Conservation (phyloP, 352 stramenopile species). For the Globisporangium carolinianum region DNA sequence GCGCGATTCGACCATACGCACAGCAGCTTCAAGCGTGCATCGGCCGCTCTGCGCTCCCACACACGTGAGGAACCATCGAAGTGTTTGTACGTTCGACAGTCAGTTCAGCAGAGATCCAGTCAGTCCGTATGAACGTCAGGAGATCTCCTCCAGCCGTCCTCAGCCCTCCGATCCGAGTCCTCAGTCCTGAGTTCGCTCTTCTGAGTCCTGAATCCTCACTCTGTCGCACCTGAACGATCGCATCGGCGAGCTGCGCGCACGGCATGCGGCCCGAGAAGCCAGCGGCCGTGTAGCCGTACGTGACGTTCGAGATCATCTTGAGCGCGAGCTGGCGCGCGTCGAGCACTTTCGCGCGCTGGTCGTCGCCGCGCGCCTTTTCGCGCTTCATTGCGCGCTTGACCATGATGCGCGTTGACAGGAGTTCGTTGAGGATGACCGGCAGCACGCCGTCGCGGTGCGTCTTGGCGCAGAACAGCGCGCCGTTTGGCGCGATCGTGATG, state of each 20-base stretch:
- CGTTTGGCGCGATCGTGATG: slow-evolving; percentile 87
- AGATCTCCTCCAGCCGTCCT: too few relatives aligned
- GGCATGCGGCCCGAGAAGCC: slow-evolving; percentile 97
- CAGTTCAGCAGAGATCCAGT: slow-evolving; percentile 1
- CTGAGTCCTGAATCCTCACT: too few relatives aligned
- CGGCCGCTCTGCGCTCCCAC: slow-evolving; percentile 45
- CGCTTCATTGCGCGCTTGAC: slow-evolving; percentile 96
- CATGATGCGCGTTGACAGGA: slow-evolving; percentile 95
- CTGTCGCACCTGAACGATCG: slow-evolving; percentile 92
- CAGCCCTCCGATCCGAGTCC: too few relatives aligned
- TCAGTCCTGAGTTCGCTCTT: too few relatives aligned
- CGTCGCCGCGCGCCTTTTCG: slow-evolving; percentile 69
- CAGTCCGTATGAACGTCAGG: neutral
- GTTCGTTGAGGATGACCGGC: slow-evolving; percentile 95
- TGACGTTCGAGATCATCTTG: slow-evolving; percentile 99
- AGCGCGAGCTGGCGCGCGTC: slow-evolving; percentile 89
- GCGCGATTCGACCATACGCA: slow-evolving; percentile 87
- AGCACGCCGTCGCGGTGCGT: slow-evolving; percentile 92
- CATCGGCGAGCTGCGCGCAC: slow-evolving; percentile 94
- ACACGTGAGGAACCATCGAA: too few relatives aligned
- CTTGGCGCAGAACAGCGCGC: slow-evolving; percentile 94
- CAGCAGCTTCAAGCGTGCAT: slow-evolving; percentile 91
- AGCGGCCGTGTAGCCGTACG: slow-evolving; percentile 98
- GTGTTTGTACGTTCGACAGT: neutral
- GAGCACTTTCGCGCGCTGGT: slow-evolving; percentile 56